phyloP scores from a whole-genome alignment of 1,139 yeast species.

The Lodderomyces parapsilosis region DNA sequence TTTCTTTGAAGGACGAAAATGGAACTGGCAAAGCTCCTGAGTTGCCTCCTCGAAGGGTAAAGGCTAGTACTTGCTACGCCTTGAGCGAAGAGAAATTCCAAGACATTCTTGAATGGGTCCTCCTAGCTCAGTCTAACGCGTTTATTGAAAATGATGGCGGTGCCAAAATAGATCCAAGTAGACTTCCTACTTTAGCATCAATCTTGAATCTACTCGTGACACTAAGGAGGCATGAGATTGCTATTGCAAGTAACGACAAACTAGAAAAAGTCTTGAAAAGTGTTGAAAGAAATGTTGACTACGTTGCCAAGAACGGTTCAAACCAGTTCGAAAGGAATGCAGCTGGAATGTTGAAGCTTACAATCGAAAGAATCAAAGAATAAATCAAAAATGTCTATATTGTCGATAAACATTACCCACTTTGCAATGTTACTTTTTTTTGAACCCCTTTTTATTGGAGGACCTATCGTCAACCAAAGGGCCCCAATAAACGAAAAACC shows the following conservation, averaged over 20 bases:
- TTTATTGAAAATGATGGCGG: constrained; percentile 20
- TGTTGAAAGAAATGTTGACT: constrained; percentile 17
- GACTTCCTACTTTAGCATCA: constrained; percentile 47
- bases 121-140: constrained; percentile 30
- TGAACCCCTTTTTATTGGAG: constrained; percentile 15
- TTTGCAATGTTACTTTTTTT: constrained; percentile 6
- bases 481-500: constrained; percentile 95
- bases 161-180: constrained; percentile 22
- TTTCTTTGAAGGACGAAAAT: constrained; percentile 3
- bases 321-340: constrained; percentile 31
- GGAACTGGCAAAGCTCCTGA: constrained; percentile 11
- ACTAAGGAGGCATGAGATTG: constrained; percentile 27
- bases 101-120: constrained; percentile 40
- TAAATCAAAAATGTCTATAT: constrained; percentile 4
- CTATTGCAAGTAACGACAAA: constrained; percentile 18
- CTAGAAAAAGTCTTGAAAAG: constrained; percentile 21
- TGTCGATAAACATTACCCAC: neutral
- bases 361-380: constrained; percentile 36
- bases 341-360: constrained; percentile 36
- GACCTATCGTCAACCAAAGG: constrained; percentile 72
- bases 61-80: constrained; percentile 29
- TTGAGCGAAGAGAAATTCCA: constrained; percentile 36
- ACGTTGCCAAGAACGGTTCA: constrained; percentile 12
- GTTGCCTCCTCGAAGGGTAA: constrained; percentile 20
- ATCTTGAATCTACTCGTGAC: constrained; percentile 56